phyloP scores from a whole-genome alignment of 108 stramenopile genomes.

The Ochromonas danica region DNA sequence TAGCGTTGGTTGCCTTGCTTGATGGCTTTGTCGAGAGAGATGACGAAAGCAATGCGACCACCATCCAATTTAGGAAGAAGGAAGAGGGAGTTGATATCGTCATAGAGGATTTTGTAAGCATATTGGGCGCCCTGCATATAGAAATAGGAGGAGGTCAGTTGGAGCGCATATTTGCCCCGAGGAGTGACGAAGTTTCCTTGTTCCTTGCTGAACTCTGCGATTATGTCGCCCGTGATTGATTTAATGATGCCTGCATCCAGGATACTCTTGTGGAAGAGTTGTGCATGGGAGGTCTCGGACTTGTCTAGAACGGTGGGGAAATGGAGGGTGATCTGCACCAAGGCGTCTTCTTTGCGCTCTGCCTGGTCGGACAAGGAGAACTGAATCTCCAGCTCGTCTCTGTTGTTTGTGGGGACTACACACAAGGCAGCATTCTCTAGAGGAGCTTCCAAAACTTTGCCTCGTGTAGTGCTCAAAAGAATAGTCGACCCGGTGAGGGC shows the following conservation, averaged over 20 bases:
- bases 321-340: constrained; percentile 81
- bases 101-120: constrained; percentile 97
- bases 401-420: constrained; percentile 57
- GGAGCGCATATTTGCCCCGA: constrained; percentile 88
- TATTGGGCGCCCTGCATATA: constrained; percentile 67
- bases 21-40: constrained; percentile 92
- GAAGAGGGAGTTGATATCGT: constrained; percentile 88
- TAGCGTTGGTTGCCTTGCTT: constrained; percentile 97
- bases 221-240: constrained; percentile 80
- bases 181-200: constrained; percentile 94
- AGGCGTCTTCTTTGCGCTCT: constrained; percentile 39
- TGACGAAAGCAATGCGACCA: constrained; percentile 73
- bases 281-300: constrained; percentile 61
- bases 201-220: constrained; percentile 79
- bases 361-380: constrained; percentile 52
- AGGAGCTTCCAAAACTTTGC: no score
- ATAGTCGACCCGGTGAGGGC: no score
- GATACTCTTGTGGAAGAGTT: constrained; percentile 52
- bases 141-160: constrained; percentile 86
- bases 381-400: constrained; percentile 61
- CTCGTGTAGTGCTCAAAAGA: no score
- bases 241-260: constrained; percentile 78
- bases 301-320: constrained; percentile 74
- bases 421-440: constrained; percentile 54
- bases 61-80: constrained; percentile 90